Evolutionary conservation across 2,329 filamentous ascomycete species (phyloP).

Genomic region (Aureobasidium sp.): DNA sequence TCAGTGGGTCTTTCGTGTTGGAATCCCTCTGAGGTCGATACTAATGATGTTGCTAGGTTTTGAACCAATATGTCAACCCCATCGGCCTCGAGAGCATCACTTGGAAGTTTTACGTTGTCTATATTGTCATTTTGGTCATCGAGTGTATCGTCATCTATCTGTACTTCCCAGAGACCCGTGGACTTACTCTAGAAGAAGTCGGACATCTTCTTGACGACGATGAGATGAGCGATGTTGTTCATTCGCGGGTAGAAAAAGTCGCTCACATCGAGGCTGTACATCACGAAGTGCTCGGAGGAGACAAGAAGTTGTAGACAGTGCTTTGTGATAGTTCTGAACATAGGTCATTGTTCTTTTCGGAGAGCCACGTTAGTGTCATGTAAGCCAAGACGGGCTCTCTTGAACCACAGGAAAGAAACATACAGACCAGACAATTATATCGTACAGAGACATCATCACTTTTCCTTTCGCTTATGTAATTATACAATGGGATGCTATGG

Average conservation of each 20-base stretch:
- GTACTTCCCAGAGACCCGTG: constrained; percentile 37
- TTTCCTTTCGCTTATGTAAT: background rate
- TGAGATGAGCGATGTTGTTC: background rate
- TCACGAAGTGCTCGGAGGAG: background rate
- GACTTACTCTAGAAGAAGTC: constrained; percentile 40
- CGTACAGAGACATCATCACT: background rate
- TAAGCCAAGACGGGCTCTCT: too few species aligned
- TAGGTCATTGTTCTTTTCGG: too few species aligned
- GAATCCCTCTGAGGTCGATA: background rate
- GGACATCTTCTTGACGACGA: constrained; percentile 41
- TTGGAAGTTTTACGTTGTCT: constrained; percentile 28
- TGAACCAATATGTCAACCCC: constrained; percentile 28
- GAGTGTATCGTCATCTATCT: constrained; percentile 28
- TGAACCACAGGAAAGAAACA: too few species aligned
- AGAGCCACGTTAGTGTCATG: too few species aligned
- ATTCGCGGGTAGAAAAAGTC: background rate
- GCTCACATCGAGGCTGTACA: background rate
- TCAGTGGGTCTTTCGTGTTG: background rate
- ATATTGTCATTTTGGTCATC: constrained; percentile 25
- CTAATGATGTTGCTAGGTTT: background rate
- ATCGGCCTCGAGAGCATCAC: constrained; percentile 23
- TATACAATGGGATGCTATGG: background rate
- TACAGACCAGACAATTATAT: background rate
- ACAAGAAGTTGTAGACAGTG: background rate
- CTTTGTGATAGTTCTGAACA: background rate